These are phyloP conservation scores for Telopea speciosissima DNA, from an alignment of 177 flowering plant species.

Conservation along the genomic window DNA sequence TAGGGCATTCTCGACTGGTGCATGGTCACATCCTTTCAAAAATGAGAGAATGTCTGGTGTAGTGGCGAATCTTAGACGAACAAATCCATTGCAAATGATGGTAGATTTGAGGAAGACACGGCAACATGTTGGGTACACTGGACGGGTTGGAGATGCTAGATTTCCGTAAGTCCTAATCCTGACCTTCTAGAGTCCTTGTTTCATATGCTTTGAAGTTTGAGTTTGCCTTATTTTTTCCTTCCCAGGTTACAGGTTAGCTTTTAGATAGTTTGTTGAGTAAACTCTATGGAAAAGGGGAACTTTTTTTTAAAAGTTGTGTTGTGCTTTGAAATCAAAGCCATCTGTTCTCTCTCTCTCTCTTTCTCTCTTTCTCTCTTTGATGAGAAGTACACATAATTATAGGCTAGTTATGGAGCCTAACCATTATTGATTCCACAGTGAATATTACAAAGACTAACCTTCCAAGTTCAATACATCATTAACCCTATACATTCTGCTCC, in stretches of 20 bases:
- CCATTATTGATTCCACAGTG: too few species aligned
- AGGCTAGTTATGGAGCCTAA: too few species aligned
- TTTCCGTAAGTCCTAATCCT: constrained; percentile 69
- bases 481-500: too few species aligned
- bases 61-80: constrained; percentile 72
- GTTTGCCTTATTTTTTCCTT: not conserved
- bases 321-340: too few species aligned
- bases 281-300: too few species aligned
- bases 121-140: constrained; percentile 74
- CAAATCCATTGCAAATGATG: constrained; percentile 73
- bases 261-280: not conserved
- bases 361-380: too few species aligned
- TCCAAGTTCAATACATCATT: too few species aligned
- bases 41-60: constrained; percentile 67
- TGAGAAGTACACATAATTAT: too few species aligned
- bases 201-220: not conserved
- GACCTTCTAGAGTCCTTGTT: not conserved
- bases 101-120: constrained; percentile 79
- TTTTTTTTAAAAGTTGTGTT: too few species aligned
- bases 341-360: too few species aligned
- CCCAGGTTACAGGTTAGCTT: too few species aligned
- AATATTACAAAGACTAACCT: too few species aligned
- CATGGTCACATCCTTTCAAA: constrained; percentile 76
- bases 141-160: constrained; percentile 93
- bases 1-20: constrained; percentile 93